Base-by-base conservation (phyloP, 148 eudicot species). In the Heliosperma pusillum region DNA sequence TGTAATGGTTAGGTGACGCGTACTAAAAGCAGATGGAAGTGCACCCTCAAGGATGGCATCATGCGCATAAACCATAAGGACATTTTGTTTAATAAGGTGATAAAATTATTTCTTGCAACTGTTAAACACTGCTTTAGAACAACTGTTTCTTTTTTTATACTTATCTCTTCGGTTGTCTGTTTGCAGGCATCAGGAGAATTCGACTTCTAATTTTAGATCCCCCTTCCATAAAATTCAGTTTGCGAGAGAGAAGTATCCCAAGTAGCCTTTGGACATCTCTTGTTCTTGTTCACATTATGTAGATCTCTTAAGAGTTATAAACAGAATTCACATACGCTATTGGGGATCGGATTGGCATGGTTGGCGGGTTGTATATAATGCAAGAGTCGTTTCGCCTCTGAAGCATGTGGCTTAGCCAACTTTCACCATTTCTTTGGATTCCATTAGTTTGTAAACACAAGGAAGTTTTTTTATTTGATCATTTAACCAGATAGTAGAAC, bases 61-160 rank as follows among this genome's bases (percentile, higher is more conserved):
- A 92, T 95, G 99, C 99, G 86, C 84, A 92, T 90, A 86, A 91
- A 92, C 88, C 87, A 92, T 77, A 90, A 88, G 80, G 97, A 92
- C 79, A 88, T 89, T 78, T 86, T 89, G 76, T 95, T 92, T 85
- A 92, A 95, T 74, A 95, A 92, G 97, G 99, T 90, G 21, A 70
- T 25, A 29, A 2, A 15, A 26, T 70, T 50, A 50, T 67, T 19
- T 24, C 71, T 20, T 67, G 45, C 27, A 50, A 15, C 10, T 15
- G 29, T 63, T 73, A 12, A 50, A 27, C 57, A 44, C 7, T 12
- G 66, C 30, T 44, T 57, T 15, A 10, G 8, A 40, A 36, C n/a
- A 53, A 52, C 53, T 63, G 16, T 74, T 73, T 20, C 6, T 5
- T 10, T 66, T 71, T n/a, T n/a, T n/a, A n/a, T n/a, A 45, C n/a